Evolutionary conservation across 176 grass and related monocot genomes (phyloP).

Genomic region (Ananas comosus): DNA sequence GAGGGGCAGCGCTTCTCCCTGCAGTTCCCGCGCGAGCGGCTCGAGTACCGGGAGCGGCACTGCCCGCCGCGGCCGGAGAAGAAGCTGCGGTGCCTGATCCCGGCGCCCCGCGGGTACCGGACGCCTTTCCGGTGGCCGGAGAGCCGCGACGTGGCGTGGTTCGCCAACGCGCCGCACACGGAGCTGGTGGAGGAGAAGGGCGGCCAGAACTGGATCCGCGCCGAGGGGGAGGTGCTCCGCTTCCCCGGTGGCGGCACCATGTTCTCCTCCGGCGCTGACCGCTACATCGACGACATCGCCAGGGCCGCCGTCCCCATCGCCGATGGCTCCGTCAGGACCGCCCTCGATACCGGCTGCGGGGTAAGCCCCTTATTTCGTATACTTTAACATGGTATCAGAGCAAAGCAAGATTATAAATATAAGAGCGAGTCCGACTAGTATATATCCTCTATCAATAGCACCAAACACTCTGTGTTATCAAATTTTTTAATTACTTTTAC

Average conservation of each 20-base stretch:
- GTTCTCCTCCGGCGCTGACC: constrained; percentile 20
- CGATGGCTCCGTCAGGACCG: constrained; percentile 21
- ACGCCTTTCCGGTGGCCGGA: constrained; percentile 21
- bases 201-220: constrained; percentile 26
- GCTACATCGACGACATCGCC: constrained; percentile 21
- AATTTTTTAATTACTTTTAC: too few relatives aligned
- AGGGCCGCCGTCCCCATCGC: constrained; percentile 3
- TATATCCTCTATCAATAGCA: too few relatives aligned
- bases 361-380: background rate
- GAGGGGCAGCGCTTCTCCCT: constrained; percentile 17
- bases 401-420: too few relatives aligned
- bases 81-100: constrained; percentile 17
- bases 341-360: constrained; percentile 32
- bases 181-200: constrained; percentile 22
- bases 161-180: constrained; percentile 23
- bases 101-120: constrained; percentile 16
- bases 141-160: constrained; percentile 32
- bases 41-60: constrained; percentile 28
- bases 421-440: too few relatives aligned
- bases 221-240: constrained; percentile 14
- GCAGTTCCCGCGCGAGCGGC: constrained; percentile 7
- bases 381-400: too few relatives aligned
- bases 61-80: constrained; percentile 6
- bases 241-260: constrained; percentile 38
- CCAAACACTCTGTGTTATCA: too few relatives aligned